Evolutionary conservation across 2,329 filamentous ascomycete species (phyloP), one percentile per base, ranked within the genome.

Genomic region (Exophiala bonariae): DNA sequence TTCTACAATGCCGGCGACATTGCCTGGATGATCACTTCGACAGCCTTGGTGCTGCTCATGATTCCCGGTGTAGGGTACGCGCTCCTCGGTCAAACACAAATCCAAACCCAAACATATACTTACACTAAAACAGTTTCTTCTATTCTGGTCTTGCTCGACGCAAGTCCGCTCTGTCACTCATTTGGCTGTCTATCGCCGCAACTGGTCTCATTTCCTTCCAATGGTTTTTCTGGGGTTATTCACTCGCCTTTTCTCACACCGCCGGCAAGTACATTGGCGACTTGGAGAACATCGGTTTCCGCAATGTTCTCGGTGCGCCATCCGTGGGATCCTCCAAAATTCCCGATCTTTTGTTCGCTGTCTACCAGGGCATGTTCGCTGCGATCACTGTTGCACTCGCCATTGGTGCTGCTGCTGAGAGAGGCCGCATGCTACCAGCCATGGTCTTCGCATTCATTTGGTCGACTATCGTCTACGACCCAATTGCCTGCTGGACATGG

Each of bases 201-300:
- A 81, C 86, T 3, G 87, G 82, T 9, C 82, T 95, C 56, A 82
- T 90, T 51, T 85, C 83, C 40, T 95, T 95, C 71, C 89, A 95
- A 65, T 96, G 90, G 89, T 95, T 95, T 75, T 92, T 95, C 75
- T 95, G 89, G 89, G 89, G 89, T 38, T 95, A 89, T 66, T 90
- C 86, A 3, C 71, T 93, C 9, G 82, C 87, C 38, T 93, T 91
- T 66, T 93, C 88, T 13, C 88, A 92, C 68, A 77, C 79, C 2
- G 86, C 86, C 19, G 83, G 85, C 37, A 79, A 75, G 33, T 95
- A 82, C 66, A 87, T 95, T 54, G 89, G 89, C 49, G 78, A 90
- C 60, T 74, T 95, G 19, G 71, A 80, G 56, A 92, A 95, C 72
- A 82, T 95, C 63, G 89, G 86, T 34, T 85, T 95, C 67, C 82